These are phyloP conservation scores for Corylus avellana DNA, from an alignment of 306 rosid genomes.

Conservation along the genomic window DNA sequence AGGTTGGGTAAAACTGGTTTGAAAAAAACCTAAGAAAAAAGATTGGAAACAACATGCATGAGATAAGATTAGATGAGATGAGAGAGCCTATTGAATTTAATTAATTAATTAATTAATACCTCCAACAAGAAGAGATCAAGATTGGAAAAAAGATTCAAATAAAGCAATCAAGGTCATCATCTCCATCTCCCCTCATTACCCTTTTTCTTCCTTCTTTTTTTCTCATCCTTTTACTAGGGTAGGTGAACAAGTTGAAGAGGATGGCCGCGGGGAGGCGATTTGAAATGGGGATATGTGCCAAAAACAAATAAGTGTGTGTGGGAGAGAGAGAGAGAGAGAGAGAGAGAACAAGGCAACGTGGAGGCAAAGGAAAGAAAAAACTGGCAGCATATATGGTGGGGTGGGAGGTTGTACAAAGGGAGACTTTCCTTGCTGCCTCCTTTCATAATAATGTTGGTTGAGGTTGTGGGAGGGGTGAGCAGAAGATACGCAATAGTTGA, in stretches of 20 bases:
- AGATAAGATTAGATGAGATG: not conserved
- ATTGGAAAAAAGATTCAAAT: not conserved
- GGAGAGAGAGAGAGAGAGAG: slow-evolving; percentile 19
- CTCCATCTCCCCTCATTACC: not conserved
- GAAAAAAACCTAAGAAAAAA: not conserved
- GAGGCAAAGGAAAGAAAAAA: slow-evolving; percentile 45
- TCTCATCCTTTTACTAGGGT: slow-evolving; percentile 10
- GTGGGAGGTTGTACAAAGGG: slow-evolving; percentile 17
- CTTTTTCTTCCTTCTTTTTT: not conserved
- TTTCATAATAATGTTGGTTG: slow-evolving; percentile 21
- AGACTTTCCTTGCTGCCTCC: slow-evolving; percentile 8
- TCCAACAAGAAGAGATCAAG: not conserved
- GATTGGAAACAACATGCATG: slow-evolving; percentile 10
- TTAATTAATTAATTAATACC: too few species aligned
- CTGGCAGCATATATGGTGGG: slow-evolving; percentile 38
- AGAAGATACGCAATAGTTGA: not conserved
- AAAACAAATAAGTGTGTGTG: not conserved
- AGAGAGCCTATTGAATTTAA: slow-evolving; percentile 6
- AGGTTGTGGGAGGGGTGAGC: slow-evolving; percentile 2
- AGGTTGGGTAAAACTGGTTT: too few species aligned
- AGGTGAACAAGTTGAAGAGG: slow-evolving; percentile 21
- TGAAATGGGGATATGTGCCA: slow-evolving; percentile 47
- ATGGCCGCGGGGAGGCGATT: not conserved
- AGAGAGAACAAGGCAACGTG: slow-evolving; percentile 38
- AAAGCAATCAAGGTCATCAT: slow-evolving; percentile 6